Percentiles rank a stretch among this genome's conserved stretches.
Evolutionary conservation across 2,329 filamentous ascomycete species (phyloP).

Genomic region (Passalora sequoiae): DNA sequence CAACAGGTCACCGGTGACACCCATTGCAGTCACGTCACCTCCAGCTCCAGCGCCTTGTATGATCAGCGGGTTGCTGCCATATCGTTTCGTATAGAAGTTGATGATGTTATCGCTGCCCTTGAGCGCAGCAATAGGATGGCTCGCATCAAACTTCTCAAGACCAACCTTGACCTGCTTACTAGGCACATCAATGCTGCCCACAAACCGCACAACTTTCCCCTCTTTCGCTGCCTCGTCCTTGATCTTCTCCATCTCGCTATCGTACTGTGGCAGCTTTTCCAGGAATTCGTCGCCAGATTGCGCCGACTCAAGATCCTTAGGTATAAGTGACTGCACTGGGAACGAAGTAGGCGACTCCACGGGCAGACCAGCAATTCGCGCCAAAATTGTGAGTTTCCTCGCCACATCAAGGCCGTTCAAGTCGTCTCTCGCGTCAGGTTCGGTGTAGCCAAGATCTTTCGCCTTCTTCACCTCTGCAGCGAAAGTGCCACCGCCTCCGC

Average conservation of each 20-base stretch:
- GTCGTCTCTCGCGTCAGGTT: slow-evolving; percentile 81
- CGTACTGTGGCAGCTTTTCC: slow-evolving; percentile 70
- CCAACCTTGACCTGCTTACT: slow-evolving; percentile 83
- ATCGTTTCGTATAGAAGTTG: slow-evolving; percentile 95
- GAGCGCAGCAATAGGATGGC: slow-evolving; percentile 85
- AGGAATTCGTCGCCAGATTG: slow-evolving; percentile 81
- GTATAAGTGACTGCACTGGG: slow-evolving; percentile 90
- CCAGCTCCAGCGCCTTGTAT: slow-evolving; percentile 89
- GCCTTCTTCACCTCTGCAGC: slow-evolving; percentile 87
- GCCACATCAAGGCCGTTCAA: slow-evolving; percentile 86
- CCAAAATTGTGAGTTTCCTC: slow-evolving; percentile 92
- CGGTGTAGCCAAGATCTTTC: slow-evolving; percentile 87
- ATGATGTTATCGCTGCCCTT: slow-evolving; percentile 99
- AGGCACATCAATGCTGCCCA: slow-evolving; percentile 86
- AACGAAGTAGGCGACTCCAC: slow-evolving; percentile 82
- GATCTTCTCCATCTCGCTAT: slow-evolving; percentile 80
- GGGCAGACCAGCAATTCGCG: slow-evolving; percentile 73
- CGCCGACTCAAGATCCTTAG: slow-evolving; percentile 73
- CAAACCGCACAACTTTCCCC: slow-evolving; percentile 89
- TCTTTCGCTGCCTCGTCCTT: slow-evolving; percentile 80
- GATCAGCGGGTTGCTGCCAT: slow-evolving; percentile 84
- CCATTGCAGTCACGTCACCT: slow-evolving; percentile 95
- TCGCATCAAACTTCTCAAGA: slow-evolving; percentile 74
- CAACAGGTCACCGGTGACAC: slow-evolving; percentile 86
- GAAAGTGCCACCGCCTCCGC: slow-evolving; percentile 73